These are phyloP conservation scores for Aspergillus carbonarius DNA, from an alignment of 2,329 filamentous ascomycete species.

Conservation along the genomic window DNA sequence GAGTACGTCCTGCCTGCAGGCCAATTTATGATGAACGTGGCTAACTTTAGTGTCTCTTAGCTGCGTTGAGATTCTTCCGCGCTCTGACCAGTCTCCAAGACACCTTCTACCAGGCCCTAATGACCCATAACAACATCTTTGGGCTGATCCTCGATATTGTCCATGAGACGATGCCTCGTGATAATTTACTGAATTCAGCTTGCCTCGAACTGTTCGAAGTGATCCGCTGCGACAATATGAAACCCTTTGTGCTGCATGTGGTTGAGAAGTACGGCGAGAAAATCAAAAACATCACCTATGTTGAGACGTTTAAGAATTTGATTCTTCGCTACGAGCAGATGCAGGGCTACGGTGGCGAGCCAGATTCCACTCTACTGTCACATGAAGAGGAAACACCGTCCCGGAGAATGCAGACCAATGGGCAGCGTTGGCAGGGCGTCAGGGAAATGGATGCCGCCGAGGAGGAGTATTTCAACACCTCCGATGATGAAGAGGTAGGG, in stretches of 20 bases:
- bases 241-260: slow-evolving; percentile 77
- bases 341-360: slow-evolving; percentile 63
- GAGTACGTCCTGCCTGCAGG: slow-evolving; percentile 55
- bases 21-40: background rate
- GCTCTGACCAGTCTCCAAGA: slow-evolving; percentile 82
- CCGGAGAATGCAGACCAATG: slow-evolving; percentile 51
- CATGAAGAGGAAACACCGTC: slow-evolving; percentile 64
- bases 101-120: slow-evolving; percentile 83
- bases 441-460: slow-evolving; percentile 83
- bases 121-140: slow-evolving; percentile 77
- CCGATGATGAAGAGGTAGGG: slow-evolving; percentile 73
- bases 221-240: slow-evolving; percentile 78
- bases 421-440: slow-evolving; percentile 66
- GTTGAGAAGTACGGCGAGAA: slow-evolving; percentile 81
- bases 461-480: slow-evolving; percentile 91
- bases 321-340: slow-evolving; percentile 77
- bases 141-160: slow-evolving; percentile 83
- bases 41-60: slow-evolving; percentile 44
- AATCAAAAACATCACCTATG: slow-evolving; percentile 72
- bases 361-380: slow-evolving; percentile 65
- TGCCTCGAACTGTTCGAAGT: slow-evolving; percentile 93
- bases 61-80: slow-evolving; percentile 90
- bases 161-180: slow-evolving; percentile 79
- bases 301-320: slow-evolving; percentile 79
- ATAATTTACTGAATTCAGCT: slow-evolving; percentile 91